Base-by-base conservation (phyloP, 2,329 filamentous ascomycete species). In the Uncinocarpus reesii region DNA sequence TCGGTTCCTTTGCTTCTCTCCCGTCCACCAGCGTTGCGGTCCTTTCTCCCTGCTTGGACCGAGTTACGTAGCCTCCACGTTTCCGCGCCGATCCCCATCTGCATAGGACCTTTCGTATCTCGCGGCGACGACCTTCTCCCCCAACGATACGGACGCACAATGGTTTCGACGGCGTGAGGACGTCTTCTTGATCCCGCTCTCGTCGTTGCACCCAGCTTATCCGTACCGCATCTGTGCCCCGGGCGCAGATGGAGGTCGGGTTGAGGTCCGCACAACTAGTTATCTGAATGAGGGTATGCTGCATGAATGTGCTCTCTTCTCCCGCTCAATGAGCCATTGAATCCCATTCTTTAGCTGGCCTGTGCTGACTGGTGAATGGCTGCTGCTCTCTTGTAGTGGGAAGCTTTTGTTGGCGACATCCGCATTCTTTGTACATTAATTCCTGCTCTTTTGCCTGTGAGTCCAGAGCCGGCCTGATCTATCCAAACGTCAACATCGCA, bases 161-260 rank as follows among this genome's bases (percentile, higher is more conserved):
- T 47, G 18, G 16, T n/a, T 10, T 26, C 31, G n/a, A 7, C 13
- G 13, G 31, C 15, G 15, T 47, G 34, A 15, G 7, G 15, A 42
- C 11, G 4, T 10, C n/a, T 24, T 24, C 23, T 32, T 23, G 18
- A 32, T 24, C 16, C 16, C n/a, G 44, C 26, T 23, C 16, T 23
- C 11, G 3, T 16, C 13, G 21, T 32, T 23, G 41, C 28, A n/a
- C n/a, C 13, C 16, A 21, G 28, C 13, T 15, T 35, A 18, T 36
- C 24, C 28, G 18, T 29, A 1, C 32, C 28, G 38, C 38, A 41
- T 36, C 24, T 38, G 34, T 31, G 18, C 34, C 28, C 46, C 29
- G 34, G 16, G 34, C 40, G 35, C 50, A 46, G 46, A 52, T 52
- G 50, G 50, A 49, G 31, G 42, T 37, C 47, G 47, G 26, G 18